These are phyloP conservation scores for Diaporthe sp. DNA, from an alignment of 2,329 filamentous ascomycete genomes.

Conservation along the genomic window DNA sequence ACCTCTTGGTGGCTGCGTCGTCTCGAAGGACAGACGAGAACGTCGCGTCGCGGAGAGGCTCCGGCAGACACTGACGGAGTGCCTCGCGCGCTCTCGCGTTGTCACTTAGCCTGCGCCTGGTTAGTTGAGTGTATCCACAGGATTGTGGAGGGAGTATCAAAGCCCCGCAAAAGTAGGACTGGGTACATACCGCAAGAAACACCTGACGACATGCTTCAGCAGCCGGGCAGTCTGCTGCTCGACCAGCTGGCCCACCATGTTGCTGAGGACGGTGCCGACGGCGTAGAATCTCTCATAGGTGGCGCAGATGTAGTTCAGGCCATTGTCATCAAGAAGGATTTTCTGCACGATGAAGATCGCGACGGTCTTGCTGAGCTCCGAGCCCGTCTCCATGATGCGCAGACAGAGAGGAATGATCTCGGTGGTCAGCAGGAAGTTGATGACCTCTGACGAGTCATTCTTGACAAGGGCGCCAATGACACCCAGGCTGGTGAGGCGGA, in stretches of 20 bases:
- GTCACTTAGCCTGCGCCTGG: constrained; percentile 81
- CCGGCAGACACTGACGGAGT: constrained; percentile 93
- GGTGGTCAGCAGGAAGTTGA: constrained; percentile 98
- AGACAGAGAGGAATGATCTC: constrained; percentile 98
- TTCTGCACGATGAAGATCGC: constrained; percentile 99
- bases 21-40: constrained; percentile 97
- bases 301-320: constrained; percentile 97
- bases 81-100: constrained; percentile 96
- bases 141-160: background rate
- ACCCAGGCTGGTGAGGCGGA: constrained; percentile 93
- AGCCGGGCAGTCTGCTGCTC: constrained; percentile 97
- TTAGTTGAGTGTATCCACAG: constrained; percentile 13
- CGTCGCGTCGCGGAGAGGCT: constrained; percentile 97
- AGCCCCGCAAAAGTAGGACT: background rate
- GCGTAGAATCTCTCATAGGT: constrained; percentile 99
- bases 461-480: constrained; percentile 98
- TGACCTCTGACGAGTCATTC: constrained; percentile 98
- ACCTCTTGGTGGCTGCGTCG: constrained; percentile 97
- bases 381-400: constrained; percentile 99
- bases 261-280: constrained; percentile 95
- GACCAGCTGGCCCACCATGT: constrained; percentile 98
- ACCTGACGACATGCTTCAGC: constrained; percentile 97
- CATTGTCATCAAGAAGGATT: constrained; percentile 96
- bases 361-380: constrained; percentile 97
- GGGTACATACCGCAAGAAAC: constrained; percentile 87